Evolutionary conservation across 2,329 filamentous ascomycete species (phyloP).

Genomic region (Clonostachys rosea): DNA sequence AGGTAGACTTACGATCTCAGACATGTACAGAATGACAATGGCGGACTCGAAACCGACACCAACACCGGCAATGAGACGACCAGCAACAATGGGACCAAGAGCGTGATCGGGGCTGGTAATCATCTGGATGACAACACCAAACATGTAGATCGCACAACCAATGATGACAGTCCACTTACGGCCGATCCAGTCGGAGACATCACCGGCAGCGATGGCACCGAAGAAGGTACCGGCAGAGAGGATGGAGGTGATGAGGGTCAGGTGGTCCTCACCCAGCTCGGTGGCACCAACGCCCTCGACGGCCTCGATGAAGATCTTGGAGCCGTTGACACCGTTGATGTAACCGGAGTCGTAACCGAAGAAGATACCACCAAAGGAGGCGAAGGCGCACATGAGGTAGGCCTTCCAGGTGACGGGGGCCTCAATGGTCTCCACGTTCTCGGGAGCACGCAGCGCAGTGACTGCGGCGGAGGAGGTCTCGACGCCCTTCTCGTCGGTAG

Average conservation of each 20-base stretch:
- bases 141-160: conserved; percentile 66
- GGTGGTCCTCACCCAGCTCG: conserved; percentile 32
- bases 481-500: too few relatives aligned
- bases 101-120: conserved; percentile 36
- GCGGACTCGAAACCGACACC: conserved; percentile 80
- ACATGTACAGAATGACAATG: conserved; percentile 84
- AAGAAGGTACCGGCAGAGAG: conserved; percentile 77
- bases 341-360: conserved; percentile 78
- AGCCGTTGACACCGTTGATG: conserved; percentile 61
- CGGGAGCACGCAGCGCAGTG: conserved; percentile 29
- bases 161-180: conserved; percentile 68
- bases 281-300: conserved; percentile 36
- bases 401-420: conserved; percentile 66
- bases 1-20: conserved; percentile 60
- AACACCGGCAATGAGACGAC: conserved; percentile 70
- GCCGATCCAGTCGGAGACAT: conserved; percentile 71
- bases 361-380: conserved; percentile 69
- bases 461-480: too few relatives aligned
- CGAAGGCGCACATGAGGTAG: conserved; percentile 66
- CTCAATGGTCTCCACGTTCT: conserved; percentile 57
- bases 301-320: conserved; percentile 42
- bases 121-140: conserved; percentile 67
- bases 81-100: conserved; percentile 62
- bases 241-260: conserved; percentile 66
- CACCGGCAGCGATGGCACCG: conserved; percentile 71